Percentiles rank a stretch among this genome's conserved stretches.
Conservation (phyloP, 345 rosid genomes). For the Lenwebbia sp. region DNA sequence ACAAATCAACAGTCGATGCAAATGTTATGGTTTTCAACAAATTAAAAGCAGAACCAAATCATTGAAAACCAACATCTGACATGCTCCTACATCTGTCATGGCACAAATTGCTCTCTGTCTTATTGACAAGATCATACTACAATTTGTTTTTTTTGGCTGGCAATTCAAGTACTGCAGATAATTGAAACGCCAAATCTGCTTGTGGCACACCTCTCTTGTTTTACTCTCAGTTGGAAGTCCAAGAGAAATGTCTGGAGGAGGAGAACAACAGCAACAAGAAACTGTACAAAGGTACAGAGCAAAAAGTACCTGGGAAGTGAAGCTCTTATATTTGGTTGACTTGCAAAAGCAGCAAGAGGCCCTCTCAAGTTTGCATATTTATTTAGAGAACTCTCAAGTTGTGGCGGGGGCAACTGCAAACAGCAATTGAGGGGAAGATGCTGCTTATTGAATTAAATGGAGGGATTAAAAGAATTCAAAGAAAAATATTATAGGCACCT, state of each 20-base stretch:
- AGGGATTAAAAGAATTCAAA: neutral
- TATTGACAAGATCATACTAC: neutral
- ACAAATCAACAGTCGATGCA: neutral
- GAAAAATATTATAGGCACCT: conserved; percentile 31
- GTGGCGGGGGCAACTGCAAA: conserved; percentile 74
- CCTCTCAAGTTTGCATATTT: conserved; percentile 67
- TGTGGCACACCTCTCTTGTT: neutral
- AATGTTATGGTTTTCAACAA: neutral
- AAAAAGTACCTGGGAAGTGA: conserved; percentile 59
- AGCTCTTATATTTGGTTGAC: conserved; percentile 48
- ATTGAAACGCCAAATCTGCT: neutral
- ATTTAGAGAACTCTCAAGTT: conserved; percentile 68
- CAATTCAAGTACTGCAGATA: neutral
- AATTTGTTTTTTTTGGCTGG: neutral
- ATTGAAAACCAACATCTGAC: neutral
- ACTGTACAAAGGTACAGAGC: neutral
- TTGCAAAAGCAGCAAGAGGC: conserved; percentile 59
- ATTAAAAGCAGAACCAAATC: neutral
- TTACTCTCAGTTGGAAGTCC: neutral
- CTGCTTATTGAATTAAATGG: neutral
- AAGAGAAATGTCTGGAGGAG: neutral
- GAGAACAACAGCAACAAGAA: neutral
- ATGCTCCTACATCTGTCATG: neutral
- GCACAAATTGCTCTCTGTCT: neutral
- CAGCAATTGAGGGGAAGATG: conserved; percentile 2